Evolutionary conservation across 768 basidiomycete species (phyloP).

Genomic region (Auriscalpium orientale): DNA sequence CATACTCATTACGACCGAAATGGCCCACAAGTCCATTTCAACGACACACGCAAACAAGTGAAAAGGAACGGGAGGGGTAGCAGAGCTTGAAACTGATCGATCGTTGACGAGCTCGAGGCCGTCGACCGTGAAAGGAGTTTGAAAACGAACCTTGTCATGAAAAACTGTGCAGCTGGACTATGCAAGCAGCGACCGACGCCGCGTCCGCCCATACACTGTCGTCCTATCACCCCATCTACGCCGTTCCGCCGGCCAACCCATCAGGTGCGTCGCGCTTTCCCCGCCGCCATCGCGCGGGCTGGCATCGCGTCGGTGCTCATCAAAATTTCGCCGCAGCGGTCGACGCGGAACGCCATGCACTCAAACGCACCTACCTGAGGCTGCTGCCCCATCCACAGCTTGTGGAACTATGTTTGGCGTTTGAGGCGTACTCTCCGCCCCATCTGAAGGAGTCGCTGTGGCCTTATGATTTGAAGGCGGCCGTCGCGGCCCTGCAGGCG

Average conservation of each 20-base stretch:
- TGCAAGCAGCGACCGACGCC: slow-evolving; percentile 43
- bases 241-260: slow-evolving; percentile 16
- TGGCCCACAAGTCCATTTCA: too few relatives aligned
- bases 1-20: too few relatives aligned
- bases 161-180: slow-evolving; percentile 70
- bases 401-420: slow-evolving; percentile 71
- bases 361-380: slow-evolving; percentile 66
- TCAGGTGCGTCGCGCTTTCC: slow-evolving; percentile 1
- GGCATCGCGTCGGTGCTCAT: too few relatives aligned
- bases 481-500: slow-evolving; percentile 43
- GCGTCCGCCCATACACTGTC: slow-evolving; percentile 28
- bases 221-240: slow-evolving; percentile 13
- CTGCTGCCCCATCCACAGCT: slow-evolving; percentile 63
- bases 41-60: too few relatives aligned
- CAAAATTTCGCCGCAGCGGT: slow-evolving; percentile 14
- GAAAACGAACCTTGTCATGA: slow-evolving; percentile 52
- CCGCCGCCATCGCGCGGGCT: too few relatives aligned
- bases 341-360: slow-evolving; percentile 43
- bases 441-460: slow-evolving; percentile 62
- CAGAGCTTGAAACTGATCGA: too few relatives aligned
- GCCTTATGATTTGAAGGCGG: slow-evolving; percentile 62
- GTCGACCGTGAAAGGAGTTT: slow-evolving; percentile 16
- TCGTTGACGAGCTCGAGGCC: too few relatives aligned
- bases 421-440: slow-evolving; percentile 60
- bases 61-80: too few relatives aligned